Evolutionary conservation across 495 filamentous ascomycete genomes (phyloP), one percentile per base, ranked within the genome.

Genomic region (Emericellopsis terricola): DNA sequence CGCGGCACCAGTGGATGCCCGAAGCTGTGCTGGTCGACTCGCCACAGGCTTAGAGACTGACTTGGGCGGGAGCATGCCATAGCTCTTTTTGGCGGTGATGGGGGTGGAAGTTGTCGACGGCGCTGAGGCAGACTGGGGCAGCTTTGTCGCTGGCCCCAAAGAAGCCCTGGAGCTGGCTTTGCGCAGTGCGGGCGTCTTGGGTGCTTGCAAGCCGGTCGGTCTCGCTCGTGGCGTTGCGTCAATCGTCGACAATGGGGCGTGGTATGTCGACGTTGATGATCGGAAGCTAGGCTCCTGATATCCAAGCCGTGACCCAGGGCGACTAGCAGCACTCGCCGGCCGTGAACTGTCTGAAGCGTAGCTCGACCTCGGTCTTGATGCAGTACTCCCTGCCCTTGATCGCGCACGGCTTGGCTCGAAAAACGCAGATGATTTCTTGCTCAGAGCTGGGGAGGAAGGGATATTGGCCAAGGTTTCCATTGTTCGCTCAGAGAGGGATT

Each of bases 1-100:
- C 2, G 69, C 46, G 13, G 62, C 68, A 33, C 53, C 64, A 2
- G 74, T 43, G 7, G 73, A 68, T 11, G 69, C 65, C 11, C 71
- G 62, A 24, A 70, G 45, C 31, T 68, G 69, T 1, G 66, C 48
- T 2, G 61, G 47, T 19, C 62, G 64, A 3, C 61, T 45, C 9
- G 56, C 53, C 40, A 69, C 34, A 1, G 60, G 65, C 42, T 68
- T 75, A 21, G 62, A 60, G 15, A 56, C 64, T 30, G 53, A 50
- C 31, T 57, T 58, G 20, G 59, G 41, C 15, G 42, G 34, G 10
- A 55, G 33, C 17, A 43, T 40, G 19, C 42, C 48, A 4, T 38
- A 15, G 2, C 31, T 38, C 17, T 34, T 32, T 34, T 60, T 68
- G 23, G 52, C 55, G 3, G 62, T 56, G 43, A 52, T 68, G 6